A percentile compares a stretch with the other conserved stretches of the same genome.
Evolutionary conservation across 495 filamentous ascomycete genomes (phyloP).

Genomic region (Penicillium salamii): DNA sequence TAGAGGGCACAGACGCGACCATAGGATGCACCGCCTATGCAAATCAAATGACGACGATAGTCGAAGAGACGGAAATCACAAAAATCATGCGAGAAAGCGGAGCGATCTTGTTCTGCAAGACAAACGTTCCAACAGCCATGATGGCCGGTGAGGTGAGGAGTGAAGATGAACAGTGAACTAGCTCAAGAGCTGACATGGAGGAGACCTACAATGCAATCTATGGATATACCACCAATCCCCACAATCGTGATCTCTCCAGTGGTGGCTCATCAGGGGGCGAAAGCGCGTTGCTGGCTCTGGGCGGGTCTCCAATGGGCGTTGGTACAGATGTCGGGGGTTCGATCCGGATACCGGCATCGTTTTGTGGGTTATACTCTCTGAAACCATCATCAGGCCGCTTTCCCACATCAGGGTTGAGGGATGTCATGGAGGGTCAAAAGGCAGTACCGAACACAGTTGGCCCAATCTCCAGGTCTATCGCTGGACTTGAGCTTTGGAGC

Average conservation of each 20-base stretch:
- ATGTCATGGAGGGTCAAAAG: no score
- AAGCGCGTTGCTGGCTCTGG: conserved; percentile 53
- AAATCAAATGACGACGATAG: conserved; percentile 30
- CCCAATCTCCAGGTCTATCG: background rate
- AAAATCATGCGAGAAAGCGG: conserved; percentile 5
- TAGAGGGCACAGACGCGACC: conserved; percentile 46
- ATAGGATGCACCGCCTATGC: conserved; percentile 46
- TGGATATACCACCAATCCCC: no score
- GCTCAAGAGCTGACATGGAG: no score
- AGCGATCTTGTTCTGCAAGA: conserved; percentile 3
- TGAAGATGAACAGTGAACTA: no score
- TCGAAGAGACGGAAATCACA: conserved; percentile 3
- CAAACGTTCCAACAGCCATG: background rate
- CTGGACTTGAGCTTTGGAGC: background rate
- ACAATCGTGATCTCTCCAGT: conserved; percentile 13
- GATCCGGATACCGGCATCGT: conserved; percentile 49
- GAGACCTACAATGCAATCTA: no score
- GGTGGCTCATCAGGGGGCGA: conserved; percentile 65
- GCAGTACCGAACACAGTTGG: no score
- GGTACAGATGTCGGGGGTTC: conserved; percentile 68
- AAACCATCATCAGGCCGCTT: conserved; percentile 55
- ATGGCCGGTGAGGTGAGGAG: conserved; percentile 3
- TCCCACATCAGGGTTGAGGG: conserved; percentile 44
- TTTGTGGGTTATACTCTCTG: conserved; percentile 46
- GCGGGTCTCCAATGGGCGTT: conserved; percentile 59